A percentile compares a stretch with the other conserved stretches of the same genome.
phyloP scores from a whole-genome alignment of 2,329 filamentous ascomycete genomes.

The Aspergillus pseudoviridinutans region DNA sequence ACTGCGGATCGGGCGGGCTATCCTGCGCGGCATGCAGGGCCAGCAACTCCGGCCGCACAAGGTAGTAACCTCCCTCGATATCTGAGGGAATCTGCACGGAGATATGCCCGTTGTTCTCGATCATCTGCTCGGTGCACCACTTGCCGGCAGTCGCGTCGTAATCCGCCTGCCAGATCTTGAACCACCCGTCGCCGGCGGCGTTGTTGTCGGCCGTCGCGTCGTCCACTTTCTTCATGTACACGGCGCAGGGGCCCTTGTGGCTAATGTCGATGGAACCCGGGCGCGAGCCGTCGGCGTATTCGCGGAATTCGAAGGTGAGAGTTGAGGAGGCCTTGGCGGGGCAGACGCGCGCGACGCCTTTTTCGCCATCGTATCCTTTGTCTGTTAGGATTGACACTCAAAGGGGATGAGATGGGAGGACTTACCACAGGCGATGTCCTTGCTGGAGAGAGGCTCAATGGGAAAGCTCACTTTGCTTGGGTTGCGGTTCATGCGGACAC shows the following conservation, averaged over 20 bases:
- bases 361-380: constrained; percentile 40
- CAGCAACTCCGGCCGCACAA: constrained; percentile 67
- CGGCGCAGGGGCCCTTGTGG: constrained; percentile 66
- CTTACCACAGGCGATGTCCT: constrained; percentile 69
- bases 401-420: constrained; percentile 2
- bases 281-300: constrained; percentile 53
- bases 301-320: constrained; percentile 64
- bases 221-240: constrained; percentile 68
- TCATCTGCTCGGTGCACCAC: constrained; percentile 70
- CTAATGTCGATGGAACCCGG: constrained; percentile 56
- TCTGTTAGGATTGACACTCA: too few species aligned
- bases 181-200: constrained; percentile 66
- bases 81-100: constrained; percentile 59
- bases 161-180: constrained; percentile 71
- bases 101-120: constrained; percentile 60
- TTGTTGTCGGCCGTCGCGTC: constrained; percentile 49
- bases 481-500: constrained; percentile 62
- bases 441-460: constrained; percentile 53
- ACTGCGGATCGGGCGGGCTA: constrained; percentile 60
- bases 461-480: constrained; percentile 53
- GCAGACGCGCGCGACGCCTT: constrained; percentile 48
- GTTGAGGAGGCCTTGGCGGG: constrained; percentile 48
- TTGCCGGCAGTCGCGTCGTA: constrained; percentile 53
- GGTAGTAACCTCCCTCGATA: constrained; percentile 63
- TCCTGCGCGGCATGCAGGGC: constrained; percentile 61